Evolutionary conservation across 805 yeast genomes (phyloP).

Genomic region (Ogataea nonfermentans): DNA sequence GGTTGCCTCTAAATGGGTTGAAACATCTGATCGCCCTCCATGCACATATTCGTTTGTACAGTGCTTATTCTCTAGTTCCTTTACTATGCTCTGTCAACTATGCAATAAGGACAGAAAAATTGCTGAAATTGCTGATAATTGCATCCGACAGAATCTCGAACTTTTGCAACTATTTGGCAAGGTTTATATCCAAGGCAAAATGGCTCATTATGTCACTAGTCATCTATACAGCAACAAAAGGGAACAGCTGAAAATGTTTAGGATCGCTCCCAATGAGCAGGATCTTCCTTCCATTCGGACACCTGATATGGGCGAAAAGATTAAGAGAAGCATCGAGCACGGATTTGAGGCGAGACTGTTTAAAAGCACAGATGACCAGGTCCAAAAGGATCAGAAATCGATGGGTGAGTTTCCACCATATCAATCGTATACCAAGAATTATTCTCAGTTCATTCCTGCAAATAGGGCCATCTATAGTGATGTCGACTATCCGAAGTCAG

Average conservation of each 20-base stretch:
- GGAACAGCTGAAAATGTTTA: slow-evolving; percentile 5
- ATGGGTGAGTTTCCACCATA: slow-evolving; percentile 9
- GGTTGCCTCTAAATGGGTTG: slow-evolving; percentile 51
- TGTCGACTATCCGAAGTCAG: background rate
- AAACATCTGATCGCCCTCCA: slow-evolving; percentile 34
- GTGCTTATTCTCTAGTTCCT: slow-evolving; percentile 55
- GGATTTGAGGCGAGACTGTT: slow-evolving; percentile 6
- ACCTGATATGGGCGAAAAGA: slow-evolving; percentile 3
- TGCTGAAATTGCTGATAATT: slow-evolving; percentile 12
- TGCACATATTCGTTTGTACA: slow-evolving; percentile 11
- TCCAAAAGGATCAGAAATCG: slow-evolving; percentile 1
- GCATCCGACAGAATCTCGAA: slow-evolving; percentile 11
- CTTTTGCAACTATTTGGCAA: slow-evolving; percentile 41
- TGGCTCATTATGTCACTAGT: slow-evolving; percentile 18
- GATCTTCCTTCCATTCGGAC: background rate
- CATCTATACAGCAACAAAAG: slow-evolving; percentile 14
- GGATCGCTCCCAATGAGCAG: background rate
- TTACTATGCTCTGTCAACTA: slow-evolving; percentile 64
- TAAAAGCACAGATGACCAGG: slow-evolving; percentile 3
- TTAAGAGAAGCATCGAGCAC: slow-evolving; percentile 1
- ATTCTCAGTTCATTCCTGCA: slow-evolving; percentile 10
- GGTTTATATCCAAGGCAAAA: slow-evolving; percentile 37
- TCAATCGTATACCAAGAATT: slow-evolving; percentile 11
- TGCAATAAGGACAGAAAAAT: slow-evolving; percentile 13
- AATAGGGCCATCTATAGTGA: slow-evolving; percentile 2